Percentiles rank a stretch among this genome's conserved stretches.
Conservation (phyloP, 805 yeast genomes). For the Kuraishia piskuri region DNA sequence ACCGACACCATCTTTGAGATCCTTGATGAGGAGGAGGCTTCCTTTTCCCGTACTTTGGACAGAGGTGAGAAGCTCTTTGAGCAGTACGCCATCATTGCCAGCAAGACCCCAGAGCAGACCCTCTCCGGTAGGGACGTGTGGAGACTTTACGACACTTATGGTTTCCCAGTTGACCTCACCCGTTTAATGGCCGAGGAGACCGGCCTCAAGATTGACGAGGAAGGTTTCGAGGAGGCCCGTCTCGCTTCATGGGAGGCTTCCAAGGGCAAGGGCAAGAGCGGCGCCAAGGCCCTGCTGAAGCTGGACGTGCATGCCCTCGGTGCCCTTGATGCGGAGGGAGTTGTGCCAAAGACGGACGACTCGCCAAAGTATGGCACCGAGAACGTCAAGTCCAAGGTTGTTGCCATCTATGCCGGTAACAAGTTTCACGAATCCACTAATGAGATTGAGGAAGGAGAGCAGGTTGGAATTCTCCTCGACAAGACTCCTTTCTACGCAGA, state of each 20-base stretch:
- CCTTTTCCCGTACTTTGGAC: conserved; percentile 91
- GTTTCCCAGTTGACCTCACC: conserved; percentile 97
- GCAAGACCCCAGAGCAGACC: conserved; percentile 63
- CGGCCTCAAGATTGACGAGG: conserved; percentile 85
- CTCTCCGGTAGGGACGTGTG: conserved; percentile 93
- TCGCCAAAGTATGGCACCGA: conserved; percentile 65
- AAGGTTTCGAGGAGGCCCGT: conserved; percentile 86
- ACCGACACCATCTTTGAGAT: conserved; percentile 77
- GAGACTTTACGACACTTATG: conserved; percentile 97
- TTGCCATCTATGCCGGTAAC: conserved; percentile 63
- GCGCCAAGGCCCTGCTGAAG: conserved; percentile 56
- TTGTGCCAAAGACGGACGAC: conserved; percentile 78
- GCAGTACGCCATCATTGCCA: conserved; percentile 80
- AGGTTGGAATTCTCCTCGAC: conserved; percentile 77
- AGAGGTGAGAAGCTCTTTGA: conserved; percentile 97
- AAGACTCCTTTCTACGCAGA: conserved; percentile 96
- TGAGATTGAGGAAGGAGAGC: conserved; percentile 28
- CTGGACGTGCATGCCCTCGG: conserved; percentile 89
- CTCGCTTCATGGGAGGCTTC: conserved; percentile 90
- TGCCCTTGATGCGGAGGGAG: conserved; percentile 48
- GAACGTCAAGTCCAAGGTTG: conserved; percentile 58
- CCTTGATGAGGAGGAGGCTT: conserved; percentile 90
- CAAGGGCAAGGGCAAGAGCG: conserved; percentile 69
- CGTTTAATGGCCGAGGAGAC: conserved; percentile 98
- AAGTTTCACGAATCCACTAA: conserved; percentile 42